Base-by-base conservation (phyloP, 495 filamentous ascomycete genomes). In the Barbatosphaeria neglecta region DNA sequence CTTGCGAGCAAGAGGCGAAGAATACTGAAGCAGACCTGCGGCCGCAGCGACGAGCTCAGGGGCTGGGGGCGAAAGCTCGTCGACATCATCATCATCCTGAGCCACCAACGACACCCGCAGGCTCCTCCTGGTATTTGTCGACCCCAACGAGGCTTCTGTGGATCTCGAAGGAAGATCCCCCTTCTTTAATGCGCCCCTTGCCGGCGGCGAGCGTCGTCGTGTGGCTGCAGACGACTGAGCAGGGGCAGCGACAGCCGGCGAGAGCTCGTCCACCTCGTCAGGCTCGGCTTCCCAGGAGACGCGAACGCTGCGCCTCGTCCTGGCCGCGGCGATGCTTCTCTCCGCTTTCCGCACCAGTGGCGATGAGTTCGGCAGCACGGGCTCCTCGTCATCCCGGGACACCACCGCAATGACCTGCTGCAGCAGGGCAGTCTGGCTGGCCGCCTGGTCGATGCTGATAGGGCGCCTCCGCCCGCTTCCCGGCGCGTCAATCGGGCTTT, bases 341-440 rank as follows among this genome's bases (percentile, higher is more conserved):
- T 59, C 61, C 19, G 55, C 51, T 45, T 61, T 63, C 35, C 63
- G 55, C 53, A 59, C 62, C 37, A 68, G 46, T 6, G 69, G 69
- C 18, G 69, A 72, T 16, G 69, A 72, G 17, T 55, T 50, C 27
- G 51, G 55, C n/a, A n/a, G n/a, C 16, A 51, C 37, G 9, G 31
- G 31, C 9, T 35, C 31, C 15, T 58, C 52, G 15, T 49, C 46
- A 43, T 22, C 44, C 11, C 15, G 20, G 3, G 4, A 10, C 9
- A 57, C 60, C 10, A 58, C 56, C 13, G 55, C 47, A 15, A 51
- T 49, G 16, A 58, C 51, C 8, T 50, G 39, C 28, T 59, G 49
- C 6, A 65, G 37, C n/a, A 33, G 54, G 9, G 51, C 46, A 18
- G 58, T 65, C 7, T 44, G 54, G 11, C 50, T 60, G 0, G 56